Percentiles rank a stretch among this genome's conserved stretches.
phyloP scores from a whole-genome alignment of 2,329 filamentous ascomycete species.

The Colletotrichum sp. region DNA sequence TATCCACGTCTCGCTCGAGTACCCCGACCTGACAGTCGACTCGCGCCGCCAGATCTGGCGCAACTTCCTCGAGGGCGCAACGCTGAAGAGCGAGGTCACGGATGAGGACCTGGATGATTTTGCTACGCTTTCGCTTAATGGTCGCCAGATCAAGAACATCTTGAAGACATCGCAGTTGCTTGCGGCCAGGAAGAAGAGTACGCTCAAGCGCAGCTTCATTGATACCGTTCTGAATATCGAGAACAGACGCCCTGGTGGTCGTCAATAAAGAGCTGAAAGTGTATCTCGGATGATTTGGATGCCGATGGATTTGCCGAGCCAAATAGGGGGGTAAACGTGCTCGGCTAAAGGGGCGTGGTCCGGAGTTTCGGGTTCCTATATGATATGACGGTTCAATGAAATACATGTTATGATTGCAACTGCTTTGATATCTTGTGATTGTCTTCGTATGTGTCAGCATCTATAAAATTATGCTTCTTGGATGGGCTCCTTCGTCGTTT shows the following conservation, averaged over 20 bases:
- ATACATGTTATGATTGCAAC: background rate
- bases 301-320: accelerated
- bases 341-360: background rate
- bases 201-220: slow-evolving; percentile 16
- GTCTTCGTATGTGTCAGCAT: accelerated
- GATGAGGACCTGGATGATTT: slow-evolving; percentile 37
- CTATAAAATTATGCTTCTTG: accelerated
- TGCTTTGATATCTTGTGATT: accelerated
- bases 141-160: slow-evolving; percentile 55
- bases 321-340: background rate
- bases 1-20: slow-evolving; percentile 54
- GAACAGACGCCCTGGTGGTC: slow-evolving; percentile 2
- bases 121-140: slow-evolving; percentile 45
- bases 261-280: background rate
- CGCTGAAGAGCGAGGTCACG: slow-evolving; percentile 29
- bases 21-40: slow-evolving; percentile 42
- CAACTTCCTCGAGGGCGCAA: slow-evolving; percentile 41
- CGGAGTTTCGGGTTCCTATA: background rate
- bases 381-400: background rate
- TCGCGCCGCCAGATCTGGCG: slow-evolving; percentile 44
- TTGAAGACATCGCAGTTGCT: slow-evolving; percentile 44
- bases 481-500: too few species aligned
- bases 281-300: background rate
- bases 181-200: slow-evolving; percentile 48
- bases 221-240: slow-evolving; percentile 17